A percentile compares a stretch with the other conserved stretches of the same genome.
phyloP scores from a whole-genome alignment of 176 grass and related monocot genomes.

The Urochloa ruziziensis region DNA sequence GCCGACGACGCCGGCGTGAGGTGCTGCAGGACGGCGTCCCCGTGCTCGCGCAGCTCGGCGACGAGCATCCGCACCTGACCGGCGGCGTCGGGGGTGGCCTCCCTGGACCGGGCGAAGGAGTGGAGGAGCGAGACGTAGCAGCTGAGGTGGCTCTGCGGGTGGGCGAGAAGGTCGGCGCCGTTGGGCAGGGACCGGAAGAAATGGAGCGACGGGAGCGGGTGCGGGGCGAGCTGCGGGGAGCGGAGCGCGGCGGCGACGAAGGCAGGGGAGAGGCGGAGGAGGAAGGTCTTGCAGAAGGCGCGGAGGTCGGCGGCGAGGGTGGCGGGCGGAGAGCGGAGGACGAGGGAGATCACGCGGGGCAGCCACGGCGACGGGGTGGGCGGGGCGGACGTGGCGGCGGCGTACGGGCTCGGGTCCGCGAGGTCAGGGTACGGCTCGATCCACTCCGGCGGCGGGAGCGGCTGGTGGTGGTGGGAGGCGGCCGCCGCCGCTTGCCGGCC shows the following conservation, averaged over 20 bases:
- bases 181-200: slow-evolving; percentile 67
- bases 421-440: slow-evolving; percentile 66
- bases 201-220: slow-evolving; percentile 48
- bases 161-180: slow-evolving; percentile 43
- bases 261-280: slow-evolving; percentile 71
- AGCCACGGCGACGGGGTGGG: slow-evolving; percentile 68
- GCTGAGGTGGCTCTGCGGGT: slow-evolving; percentile 48
- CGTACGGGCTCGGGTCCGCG: slow-evolving; percentile 46
- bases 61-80: slow-evolving; percentile 41
- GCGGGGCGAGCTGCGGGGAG: slow-evolving; percentile 41
- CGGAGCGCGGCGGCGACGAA: slow-evolving; percentile 62
- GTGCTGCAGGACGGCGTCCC: slow-evolving; percentile 22
- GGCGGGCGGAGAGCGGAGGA: slow-evolving; percentile 53
- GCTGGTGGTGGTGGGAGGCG: neutral
- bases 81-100: neutral
- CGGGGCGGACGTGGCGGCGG: slow-evolving; percentile 2
- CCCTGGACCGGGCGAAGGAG: slow-evolving; percentile 46
- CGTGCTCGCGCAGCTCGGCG: slow-evolving; percentile 49
- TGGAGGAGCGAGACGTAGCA: slow-evolving; percentile 72
- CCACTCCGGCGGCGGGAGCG: slow-evolving; percentile 54
- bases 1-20: slow-evolving; percentile 48
- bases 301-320: slow-evolving; percentile 61
- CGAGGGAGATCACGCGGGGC: slow-evolving; percentile 57
- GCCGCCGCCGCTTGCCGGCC: neutral
- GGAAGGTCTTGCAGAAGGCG: slow-evolving; percentile 68